A percentile compares a stretch with the other conserved stretches of the same genome.
Conservation (phyloP, 805 yeast genomes). For the Starmera caribaea region DNA sequence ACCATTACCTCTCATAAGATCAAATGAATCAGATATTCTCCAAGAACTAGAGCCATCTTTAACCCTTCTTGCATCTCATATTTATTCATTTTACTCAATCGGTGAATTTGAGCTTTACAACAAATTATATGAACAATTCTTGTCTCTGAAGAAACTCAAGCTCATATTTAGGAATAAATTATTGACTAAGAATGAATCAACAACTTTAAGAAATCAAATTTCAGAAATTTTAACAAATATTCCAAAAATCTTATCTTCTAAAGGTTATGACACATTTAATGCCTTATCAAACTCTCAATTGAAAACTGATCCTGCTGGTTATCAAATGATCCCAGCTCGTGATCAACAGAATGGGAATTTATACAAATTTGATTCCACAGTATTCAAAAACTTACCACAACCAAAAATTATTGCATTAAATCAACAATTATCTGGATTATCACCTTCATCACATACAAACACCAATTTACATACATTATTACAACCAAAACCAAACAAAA, state of each 20-base stretch:
- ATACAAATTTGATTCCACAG: slow-evolving; percentile 25
- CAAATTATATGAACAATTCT: slow-evolving; percentile 43
- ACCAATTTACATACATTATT: slow-evolving; percentile 25
- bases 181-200: slow-evolving; percentile 44
- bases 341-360: slow-evolving; percentile 50
- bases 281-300: slow-evolving; percentile 16
- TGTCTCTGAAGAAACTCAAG: slow-evolving; percentile 49
- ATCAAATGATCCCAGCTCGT: slow-evolving; percentile 59
- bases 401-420: slow-evolving; percentile 56
- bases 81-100: slow-evolving; percentile 60
- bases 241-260: slow-evolving; percentile 48
- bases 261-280: slow-evolving; percentile 24
- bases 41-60: slow-evolving; percentile 53
- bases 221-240: slow-evolving; percentile 45
- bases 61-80: slow-evolving; percentile 49
- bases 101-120: slow-evolving; percentile 59
- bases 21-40: slow-evolving; percentile 32
- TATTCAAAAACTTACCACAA: slow-evolving; percentile 22
- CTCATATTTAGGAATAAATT: slow-evolving; percentile 40
- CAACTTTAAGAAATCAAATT: slow-evolving; percentile 38
- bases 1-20: slow-evolving; percentile 41
- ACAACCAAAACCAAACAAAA: slow-evolving; percentile 35
- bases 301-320: slow-evolving; percentile 48
- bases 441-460: slow-evolving; percentile 56
- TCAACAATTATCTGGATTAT: slow-evolving; percentile 62